A percentile compares a stretch with the other conserved stretches of the same genome.
Evolutionary conservation across 257 asterid species (phyloP).

Genomic region (Voacanga thouarsii): DNA sequence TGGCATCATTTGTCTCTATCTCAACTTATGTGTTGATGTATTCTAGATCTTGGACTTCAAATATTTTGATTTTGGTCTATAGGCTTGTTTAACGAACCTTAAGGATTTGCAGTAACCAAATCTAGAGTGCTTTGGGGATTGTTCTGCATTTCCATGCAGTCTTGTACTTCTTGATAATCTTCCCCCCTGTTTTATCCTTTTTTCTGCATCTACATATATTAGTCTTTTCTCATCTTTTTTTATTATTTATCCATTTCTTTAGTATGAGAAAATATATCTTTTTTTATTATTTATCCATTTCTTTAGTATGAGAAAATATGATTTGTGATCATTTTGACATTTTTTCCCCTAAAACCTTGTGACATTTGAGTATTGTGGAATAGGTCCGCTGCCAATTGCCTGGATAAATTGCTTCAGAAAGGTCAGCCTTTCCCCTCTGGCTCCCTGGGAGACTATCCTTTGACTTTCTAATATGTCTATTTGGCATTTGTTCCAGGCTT

Average conservation of each 20-base stretch:
- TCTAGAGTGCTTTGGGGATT: neutral
- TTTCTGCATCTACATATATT: neutral
- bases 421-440: slow-evolving; percentile 32
- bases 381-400: slow-evolving; percentile 62
- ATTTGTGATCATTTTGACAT: neutral
- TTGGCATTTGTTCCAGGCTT: slow-evolving; percentile 37
- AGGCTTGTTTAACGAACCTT: neutral
- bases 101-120: neutral
- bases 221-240: neutral
- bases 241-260: neutral
- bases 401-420: slow-evolving; percentile 66
- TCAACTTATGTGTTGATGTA: neutral
- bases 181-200: neutral
- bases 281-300: neutral
- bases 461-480: neutral
- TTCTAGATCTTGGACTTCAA: neutral
- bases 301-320: neutral
- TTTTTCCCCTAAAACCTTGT: neutral
- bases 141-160: neutral
- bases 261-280: neutral
- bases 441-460: slow-evolving; percentile 2
- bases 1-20: neutral
- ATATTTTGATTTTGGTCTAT: neutral
- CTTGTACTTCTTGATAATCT: neutral
- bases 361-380: slow-evolving; percentile 22